Evolutionary conservation across 2,329 filamentous ascomycete species (phyloP), one percentile per base, ranked within the genome.

Genomic region (Magnaporthales sp.): DNA sequence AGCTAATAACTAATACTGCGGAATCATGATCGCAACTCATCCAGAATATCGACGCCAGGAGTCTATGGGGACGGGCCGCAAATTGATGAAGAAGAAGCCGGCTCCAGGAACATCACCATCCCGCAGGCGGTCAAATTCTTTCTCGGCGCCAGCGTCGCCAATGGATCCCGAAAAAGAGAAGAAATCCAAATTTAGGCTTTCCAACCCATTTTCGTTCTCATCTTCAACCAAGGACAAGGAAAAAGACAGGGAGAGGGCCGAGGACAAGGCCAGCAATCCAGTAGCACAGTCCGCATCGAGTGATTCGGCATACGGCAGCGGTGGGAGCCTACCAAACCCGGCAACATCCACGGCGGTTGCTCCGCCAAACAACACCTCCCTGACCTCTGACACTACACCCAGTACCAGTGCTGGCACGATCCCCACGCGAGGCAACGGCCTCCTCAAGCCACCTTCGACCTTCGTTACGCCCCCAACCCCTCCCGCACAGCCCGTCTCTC

Each of bases 381-480:
- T 29, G 13, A 13, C 63, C 63, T 54, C 63, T 8, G 51, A 54
- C 9, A 64, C 38, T 19, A 56, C 63, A 10, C 63, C 51, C 11
- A 56, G 63, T 46, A 29, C 26, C 15, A 64, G 63, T 9, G 24
- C 15, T 13, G 38, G 32, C 10, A 56, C 24, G 5, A 54, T 51
- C 6, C n/a, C 63, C 24, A 64, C 26, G 1, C 38, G 51, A 9
- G 51, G 27, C 9, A 64, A 54, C 13, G 63, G 29, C 38, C 24
- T 30, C 11, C 38, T 64, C 8, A 19, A 64, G 26, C 38, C 63
- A 9, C 63, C 63, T 4, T 30, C 63, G 11, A 64, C 63, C 4
- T n/a, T 56, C 32, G 29, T 64, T 19, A 56, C 63, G 38, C 63
- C 63, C 15, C 63, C 38, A 22, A 64, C 63, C n/a, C 63, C 63